Evolutionary conservation across 2,329 filamentous ascomycete species (phyloP).

Genomic region (Escovopsis sp.): DNA sequence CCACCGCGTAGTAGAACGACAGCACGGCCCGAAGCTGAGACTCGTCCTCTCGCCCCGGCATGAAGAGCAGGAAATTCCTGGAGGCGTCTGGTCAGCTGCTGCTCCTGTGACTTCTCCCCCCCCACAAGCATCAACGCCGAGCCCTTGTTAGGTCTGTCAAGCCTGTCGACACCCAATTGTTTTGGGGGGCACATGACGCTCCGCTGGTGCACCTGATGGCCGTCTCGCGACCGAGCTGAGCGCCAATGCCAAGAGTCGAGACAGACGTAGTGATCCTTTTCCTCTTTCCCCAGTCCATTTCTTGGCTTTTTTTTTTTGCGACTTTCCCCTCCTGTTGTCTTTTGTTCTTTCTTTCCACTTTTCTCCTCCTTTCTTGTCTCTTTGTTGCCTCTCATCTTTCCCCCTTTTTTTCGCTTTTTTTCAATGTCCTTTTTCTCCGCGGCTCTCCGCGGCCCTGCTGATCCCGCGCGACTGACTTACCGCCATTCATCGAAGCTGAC

Average conservation of each 20-base stretch:
- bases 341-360: too few species aligned
- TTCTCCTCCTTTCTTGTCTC: too few species aligned
- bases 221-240: slow-evolving; percentile 2
- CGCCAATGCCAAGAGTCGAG: neutral
- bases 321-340: too few species aligned
- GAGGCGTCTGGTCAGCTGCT: slow-evolving; percentile 7
- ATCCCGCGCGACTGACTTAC: slow-evolving; percentile 41
- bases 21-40: slow-evolving; percentile 69
- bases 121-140: too few species aligned
- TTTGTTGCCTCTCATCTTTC: too few species aligned
- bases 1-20: slow-evolving; percentile 80
- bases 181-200: slow-evolving; percentile 11
- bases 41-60: slow-evolving; percentile 48
- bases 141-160: too few species aligned
- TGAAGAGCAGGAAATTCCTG: slow-evolving; percentile 88
- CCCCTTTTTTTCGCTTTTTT: neutral
- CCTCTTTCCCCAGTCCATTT: too few species aligned
- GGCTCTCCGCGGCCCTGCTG: too few species aligned
- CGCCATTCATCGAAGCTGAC: slow-evolving; percentile 95
- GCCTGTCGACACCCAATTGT: too few species aligned
- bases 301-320: too few species aligned
- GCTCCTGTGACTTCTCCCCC: slow-evolving; percentile 11
- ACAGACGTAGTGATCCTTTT: too few species aligned
- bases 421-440: neutral
- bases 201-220: slow-evolving; percentile 3